Base-by-base conservation (phyloP, 2,329 filamentous ascomycete genomes). In the Hymenoscyphus fraxineus region DNA sequence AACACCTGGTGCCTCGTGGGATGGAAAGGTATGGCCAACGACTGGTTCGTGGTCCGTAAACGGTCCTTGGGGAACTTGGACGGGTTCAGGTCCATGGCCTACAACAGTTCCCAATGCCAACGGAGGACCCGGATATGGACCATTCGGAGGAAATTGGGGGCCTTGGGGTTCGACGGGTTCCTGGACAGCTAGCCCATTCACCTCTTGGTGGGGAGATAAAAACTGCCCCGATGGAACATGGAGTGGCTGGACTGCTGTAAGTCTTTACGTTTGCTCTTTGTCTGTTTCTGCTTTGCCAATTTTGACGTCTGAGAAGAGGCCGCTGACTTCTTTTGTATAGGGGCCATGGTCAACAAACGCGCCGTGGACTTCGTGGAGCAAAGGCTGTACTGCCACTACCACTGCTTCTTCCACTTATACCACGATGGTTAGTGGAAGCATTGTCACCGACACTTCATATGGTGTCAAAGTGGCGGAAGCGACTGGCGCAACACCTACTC, bases 311-410 rank as follows among this genome's bases (percentile, higher is more conserved):
- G 13, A 12, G 10, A 19, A 47, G 27, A 27, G 3, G 27, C 27
- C 27, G 27, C 22, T 35, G 41, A 41, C 55, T 2, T 38, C 10
- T n/a, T 40, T 10, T 38, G 9, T 13, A 19, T 39, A 54, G 40
- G 65, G 65, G 35, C 38, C 56, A 19, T 66, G 66, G 66, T 61
- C 56, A 47, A 58, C 54, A 6, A 58, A 60, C 38, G 60, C 65
- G 5, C 62, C 66, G 9, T 68, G 66, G 66, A 66, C 63, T 7
- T 59, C 58, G 9, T 68, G 67, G 65, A 59, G 60, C 1, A 22
- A 32, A 57, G 61, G 58, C 1, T 68, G 66, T 38, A 62, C 61
- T 10, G 64, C 63, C 27, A 65, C 57, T 19, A 68, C 65, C 1
- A 65, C 63, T 6, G 40, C 64, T 0, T 64, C 51, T 16, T 62